phyloP scores from a whole-genome alignment of 2,329 filamentous ascomycete genomes.

The Lecanicillium sp. region DNA sequence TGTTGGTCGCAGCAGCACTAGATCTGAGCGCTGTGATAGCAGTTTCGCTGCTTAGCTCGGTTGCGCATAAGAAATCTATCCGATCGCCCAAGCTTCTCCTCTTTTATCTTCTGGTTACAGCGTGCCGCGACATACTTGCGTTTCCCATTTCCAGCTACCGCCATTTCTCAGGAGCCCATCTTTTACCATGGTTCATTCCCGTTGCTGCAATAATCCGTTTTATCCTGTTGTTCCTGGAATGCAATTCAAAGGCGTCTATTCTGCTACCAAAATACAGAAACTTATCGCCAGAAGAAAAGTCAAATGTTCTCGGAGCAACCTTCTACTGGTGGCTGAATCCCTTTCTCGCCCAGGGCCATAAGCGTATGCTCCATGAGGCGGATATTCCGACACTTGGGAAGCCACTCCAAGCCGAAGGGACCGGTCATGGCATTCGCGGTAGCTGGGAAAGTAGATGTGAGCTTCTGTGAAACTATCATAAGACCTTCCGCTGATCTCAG shows the following conservation, averaged over 20 bases:
- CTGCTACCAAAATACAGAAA: neutral
- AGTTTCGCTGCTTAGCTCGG: neutral
- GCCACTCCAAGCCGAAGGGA: neutral
- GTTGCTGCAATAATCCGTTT: neutral
- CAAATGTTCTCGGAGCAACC: neutral
- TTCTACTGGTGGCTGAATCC: constrained; percentile 8
- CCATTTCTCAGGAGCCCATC: neutral
- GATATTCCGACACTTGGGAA: constrained; percentile 5
- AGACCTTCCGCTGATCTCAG: no score
- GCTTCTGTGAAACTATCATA: no score
- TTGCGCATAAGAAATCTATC: neutral
- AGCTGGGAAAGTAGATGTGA: constrained; percentile 4
- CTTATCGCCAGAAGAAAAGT: constrained; percentile 3
- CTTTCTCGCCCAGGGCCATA: constrained; percentile 3
- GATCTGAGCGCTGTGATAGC: neutral
- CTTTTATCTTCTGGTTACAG: constrained; percentile 1
- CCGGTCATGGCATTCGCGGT: neutral
- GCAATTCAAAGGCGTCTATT: neutral
- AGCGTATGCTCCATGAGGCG: constrained; percentile 1
- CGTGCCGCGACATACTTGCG: neutral
- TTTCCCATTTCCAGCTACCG: neutral
- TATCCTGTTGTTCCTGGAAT: constrained; percentile 2
- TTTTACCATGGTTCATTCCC: neutral
- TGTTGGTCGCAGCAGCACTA: neutral
- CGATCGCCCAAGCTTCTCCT: neutral